Percentiles rank a stretch among this genome's conserved stretches.
Evolutionary conservation across 208 protist species (phyloP).

Genomic region (Trypanosomatidae sp.): DNA sequence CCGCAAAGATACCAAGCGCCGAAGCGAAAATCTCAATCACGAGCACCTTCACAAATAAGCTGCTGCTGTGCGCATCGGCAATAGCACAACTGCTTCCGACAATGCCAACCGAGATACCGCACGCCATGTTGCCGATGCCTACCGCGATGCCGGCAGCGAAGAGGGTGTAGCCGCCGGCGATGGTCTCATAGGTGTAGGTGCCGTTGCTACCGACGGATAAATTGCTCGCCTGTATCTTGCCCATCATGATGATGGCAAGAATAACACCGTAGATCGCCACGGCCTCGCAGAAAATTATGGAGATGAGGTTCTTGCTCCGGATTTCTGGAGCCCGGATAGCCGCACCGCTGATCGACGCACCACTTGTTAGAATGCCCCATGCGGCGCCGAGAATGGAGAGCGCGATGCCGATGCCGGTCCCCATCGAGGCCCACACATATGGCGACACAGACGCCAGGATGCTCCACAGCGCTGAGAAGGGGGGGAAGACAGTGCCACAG

Average conservation of each 20-base stretch:
- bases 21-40: slow-evolving; percentile 98
- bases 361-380: slow-evolving; percentile 91
- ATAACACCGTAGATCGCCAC: slow-evolving; percentile 99
- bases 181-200: slow-evolving; percentile 47
- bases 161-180: slow-evolving; percentile 88
- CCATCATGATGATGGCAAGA: slow-evolving; percentile 98
- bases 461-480: slow-evolving; percentile 78
- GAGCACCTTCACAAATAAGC: slow-evolving; percentile 97
- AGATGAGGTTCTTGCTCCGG: slow-evolving; percentile 94
- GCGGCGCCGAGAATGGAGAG: slow-evolving; percentile 87
- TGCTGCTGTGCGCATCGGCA: slow-evolving; percentile 94
- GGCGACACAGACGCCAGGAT: slow-evolving; percentile 70
- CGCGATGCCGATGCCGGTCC: slow-evolving; percentile 77
- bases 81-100: slow-evolving; percentile 96
- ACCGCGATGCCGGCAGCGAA: slow-evolving; percentile 95
- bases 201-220: slow-evolving; percentile 41
- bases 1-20: slow-evolving; percentile 97
- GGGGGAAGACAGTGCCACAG: slow-evolving; percentile 80
- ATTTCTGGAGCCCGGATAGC: slow-evolving; percentile 88
- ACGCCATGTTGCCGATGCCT: slow-evolving; percentile 96
- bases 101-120: slow-evolving; percentile 95
- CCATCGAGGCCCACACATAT: slow-evolving; percentile 78
- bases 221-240: slow-evolving; percentile 80
- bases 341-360: slow-evolving; percentile 84
- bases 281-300: slow-evolving; percentile 99